Evolutionary conservation across 768 basidiomycete species (phyloP), one percentile per base, ranked within the genome.

Genomic region (Fibroporia radiculosa): DNA sequence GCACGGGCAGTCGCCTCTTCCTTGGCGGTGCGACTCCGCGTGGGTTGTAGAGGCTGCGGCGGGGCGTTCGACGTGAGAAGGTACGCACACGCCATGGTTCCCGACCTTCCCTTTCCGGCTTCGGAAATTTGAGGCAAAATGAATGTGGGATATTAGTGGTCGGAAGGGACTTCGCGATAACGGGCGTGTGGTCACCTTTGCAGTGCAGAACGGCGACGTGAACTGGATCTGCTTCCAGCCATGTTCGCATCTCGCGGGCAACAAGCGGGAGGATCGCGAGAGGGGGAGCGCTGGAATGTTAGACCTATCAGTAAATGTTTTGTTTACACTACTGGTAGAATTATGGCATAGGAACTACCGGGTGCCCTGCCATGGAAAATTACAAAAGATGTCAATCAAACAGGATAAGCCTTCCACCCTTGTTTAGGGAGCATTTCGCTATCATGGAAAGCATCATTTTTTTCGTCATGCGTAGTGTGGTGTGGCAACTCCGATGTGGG

Each of bases 71-170:
- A 65, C 0, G 84, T 72, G 12, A 93, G 74, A 2, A 93, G 70
- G 60, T 91, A 88, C 8, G 86, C 71, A 59, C 90, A 90, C 0
- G 89, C 85, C 50, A 93, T 74, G 0, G 85, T 91, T 7, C 91
- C 91, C 0, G 89, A 91, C 42, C 90, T 73, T 12, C 89, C 89
- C 61, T 93, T 84, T 0, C 85, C 84, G 41, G 84, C 84, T 85
- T 42, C 14, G 39, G 6, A 42, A 25, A 38, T 40, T n/a, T 6
- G n/a, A 39, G n/a, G 10, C 16, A 19, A 8, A 22, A 23, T n/a
- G n/a, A n/a, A n/a, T n/a, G n/a, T n/a, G n/a, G n/a, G n/a, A n/a
- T n/a, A n/a, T n/a, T n/a, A n/a, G n/a, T n/a, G n/a, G n/a, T n/a
- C n/a, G n/a, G 37, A 39, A 22, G n/a, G n/a, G n/a, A n/a, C n/a